Evolutionary conservation across 495 filamentous ascomycete species (phyloP).

Genomic region (Niebla homalea): DNA sequence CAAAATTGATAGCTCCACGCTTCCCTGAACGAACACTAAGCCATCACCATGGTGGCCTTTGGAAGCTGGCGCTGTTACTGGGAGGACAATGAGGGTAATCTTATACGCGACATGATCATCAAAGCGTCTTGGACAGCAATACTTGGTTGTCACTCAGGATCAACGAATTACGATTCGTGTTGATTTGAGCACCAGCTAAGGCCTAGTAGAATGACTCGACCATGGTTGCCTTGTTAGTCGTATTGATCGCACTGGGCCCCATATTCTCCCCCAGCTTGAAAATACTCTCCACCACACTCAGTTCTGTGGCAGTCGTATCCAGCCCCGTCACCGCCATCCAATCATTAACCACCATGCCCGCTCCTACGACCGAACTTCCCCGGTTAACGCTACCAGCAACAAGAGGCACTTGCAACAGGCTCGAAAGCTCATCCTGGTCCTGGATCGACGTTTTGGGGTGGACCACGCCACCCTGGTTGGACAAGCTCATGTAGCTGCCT

Average conservation of each 20-base stretch:
- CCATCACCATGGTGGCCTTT: slow-evolving; percentile 14
- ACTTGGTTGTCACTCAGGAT: too few species aligned
- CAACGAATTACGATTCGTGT: too few species aligned
- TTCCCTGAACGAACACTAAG: background rate
- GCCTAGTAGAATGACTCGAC: slow-evolving; percentile 89
- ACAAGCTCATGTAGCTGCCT: slow-evolving; percentile 88
- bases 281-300: slow-evolving; percentile 90
- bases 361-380: slow-evolving; percentile 84
- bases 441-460: slow-evolving; percentile 94
- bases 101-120: too few species aligned
- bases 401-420: slow-evolving; percentile 84
- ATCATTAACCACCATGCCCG: slow-evolving; percentile 98
- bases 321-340: slow-evolving; percentile 96
- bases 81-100: too few species aligned
- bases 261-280: slow-evolving; percentile 86
- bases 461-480: slow-evolving; percentile 92
- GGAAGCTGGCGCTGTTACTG: too few species aligned
- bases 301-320: slow-evolving; percentile 91
- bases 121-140: too few species aligned
- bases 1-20: slow-evolving; percentile 13
- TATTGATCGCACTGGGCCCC: slow-evolving; percentile 58
- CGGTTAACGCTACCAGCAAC: slow-evolving; percentile 90
- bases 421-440: slow-evolving; percentile 94
- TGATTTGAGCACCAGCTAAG: too few species aligned
- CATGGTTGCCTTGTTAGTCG: slow-evolving; percentile 86